Base-by-base conservation (phyloP, 495 filamentous ascomycete genomes). In the Aspergillus mulundensis region DNA sequence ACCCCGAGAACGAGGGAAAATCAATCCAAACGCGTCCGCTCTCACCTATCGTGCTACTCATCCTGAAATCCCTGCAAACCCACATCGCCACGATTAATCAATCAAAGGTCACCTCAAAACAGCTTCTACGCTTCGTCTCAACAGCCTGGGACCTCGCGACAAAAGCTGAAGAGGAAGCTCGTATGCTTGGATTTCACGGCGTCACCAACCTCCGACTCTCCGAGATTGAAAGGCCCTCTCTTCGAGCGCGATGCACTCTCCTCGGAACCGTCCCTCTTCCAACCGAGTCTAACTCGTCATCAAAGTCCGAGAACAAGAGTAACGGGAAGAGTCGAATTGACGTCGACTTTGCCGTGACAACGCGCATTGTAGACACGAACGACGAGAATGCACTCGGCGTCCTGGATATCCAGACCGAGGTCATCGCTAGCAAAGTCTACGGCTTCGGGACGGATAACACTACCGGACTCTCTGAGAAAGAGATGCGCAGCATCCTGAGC, bases 131-230 rank as follows among this genome's bases (percentile, higher is more conserved):
- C 38, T 76, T 77, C 45, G 60, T 78, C 19, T 72, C 75, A 10
- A 46, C 65, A 34, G 73, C 72, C 16, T 78, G 75, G 75, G 66
- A 75, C 57, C 64, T 69, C 44, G 63, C 68, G 10, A 57, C 68
- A 24, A 66, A 61, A 3, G 64, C 76, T 15, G 74, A 78, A 52
- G 74, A 77, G 45, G 75, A 78, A 57, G 68, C 71, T 21, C 74
- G 74, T 57, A 72, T 77, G 69, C 69, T 78, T 14, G 67, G 74
- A 54, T 78, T 76, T 61, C 73, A 72, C 55, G 75, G 75, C 21
- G 72, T 76, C 11, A 78, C 73, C 16, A 75, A 72, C 28, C 66
- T 75, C 25, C 71, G 64, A 12, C 56, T 77, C 24, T 61, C 59
- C 3, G 69, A 73, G 15, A 54, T 62, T 12, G 56, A 62, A 47